Percentiles rank a stretch among this genome's conserved stretches.
phyloP scores from a whole-genome alignment of 257 asterid species.

The Solanum pinnatisectum region DNA sequence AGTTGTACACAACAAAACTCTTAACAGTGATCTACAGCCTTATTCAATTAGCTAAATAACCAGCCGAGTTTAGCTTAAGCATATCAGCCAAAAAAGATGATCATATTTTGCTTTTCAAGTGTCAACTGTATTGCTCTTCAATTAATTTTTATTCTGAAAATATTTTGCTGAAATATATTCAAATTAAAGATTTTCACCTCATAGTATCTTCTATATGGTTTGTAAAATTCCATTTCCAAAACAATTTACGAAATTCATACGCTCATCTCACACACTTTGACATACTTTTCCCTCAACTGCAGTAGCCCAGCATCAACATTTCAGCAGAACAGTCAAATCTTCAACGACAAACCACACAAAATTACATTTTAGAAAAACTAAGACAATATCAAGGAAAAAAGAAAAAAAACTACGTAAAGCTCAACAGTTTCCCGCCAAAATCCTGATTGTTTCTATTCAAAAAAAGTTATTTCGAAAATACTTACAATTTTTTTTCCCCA shows the following conservation, averaged over 20 bases:
- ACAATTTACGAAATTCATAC: not conserved
- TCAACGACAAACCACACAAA: not conserved
- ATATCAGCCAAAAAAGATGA: not conserved
- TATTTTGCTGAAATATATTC: not conserved
- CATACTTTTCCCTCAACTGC: not conserved
- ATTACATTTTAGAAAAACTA: too few species aligned
- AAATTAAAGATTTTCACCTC: not conserved
- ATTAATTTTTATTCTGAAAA: not conserved
- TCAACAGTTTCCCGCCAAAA: constrained; percentile 12
- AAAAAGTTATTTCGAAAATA: not conserved
- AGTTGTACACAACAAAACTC: not conserved
- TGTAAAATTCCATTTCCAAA: not conserved
- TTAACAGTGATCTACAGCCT: not conserved
- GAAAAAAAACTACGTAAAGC: not conserved
- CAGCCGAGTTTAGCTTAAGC: not conserved
- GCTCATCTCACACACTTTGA: not conserved
- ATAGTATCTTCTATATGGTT: not conserved
- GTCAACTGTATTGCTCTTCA: not conserved
- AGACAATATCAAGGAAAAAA: not conserved
- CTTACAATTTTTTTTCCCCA: not conserved
- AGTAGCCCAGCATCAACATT: not conserved
- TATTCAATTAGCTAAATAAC: not conserved
- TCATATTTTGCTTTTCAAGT: not conserved
- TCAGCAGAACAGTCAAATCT: not conserved
- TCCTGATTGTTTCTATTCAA: not conserved